A percentile compares a stretch with the other conserved stretches of the same genome.
These are phyloP conservation scores for Eremochloa ophiuroides DNA, from an alignment of 176 grass and related monocot species.

Conservation along the genomic window DNA sequence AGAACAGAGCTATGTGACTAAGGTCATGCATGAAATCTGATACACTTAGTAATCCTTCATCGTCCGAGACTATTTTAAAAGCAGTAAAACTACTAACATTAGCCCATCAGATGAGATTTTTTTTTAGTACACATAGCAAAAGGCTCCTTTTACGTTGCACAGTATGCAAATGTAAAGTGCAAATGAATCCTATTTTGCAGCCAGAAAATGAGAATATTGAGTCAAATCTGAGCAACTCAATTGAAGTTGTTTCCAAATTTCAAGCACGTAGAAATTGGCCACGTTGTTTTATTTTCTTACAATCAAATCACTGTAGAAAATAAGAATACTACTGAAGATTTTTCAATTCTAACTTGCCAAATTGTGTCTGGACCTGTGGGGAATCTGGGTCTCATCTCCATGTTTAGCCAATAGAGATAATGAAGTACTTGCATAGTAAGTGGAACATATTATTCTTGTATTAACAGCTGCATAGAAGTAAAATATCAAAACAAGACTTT, in stretches of 20 bases:
- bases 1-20: conserved; percentile 10
- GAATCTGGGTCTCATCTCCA: conserved; percentile 12
- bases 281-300: conserved; percentile 4
- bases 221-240: conserved; percentile 13
- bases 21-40: conserved; percentile 11
- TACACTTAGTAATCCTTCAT: conserved; percentile 11
- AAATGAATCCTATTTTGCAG: neutral
- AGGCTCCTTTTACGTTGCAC: neutral
- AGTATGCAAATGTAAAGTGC: neutral
- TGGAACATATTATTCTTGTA: conserved; percentile 1
- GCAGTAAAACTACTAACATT: neutral
- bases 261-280: neutral
- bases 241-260: conserved; percentile 10
- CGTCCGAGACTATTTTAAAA: neutral
- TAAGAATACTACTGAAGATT: neutral
- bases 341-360: neutral
- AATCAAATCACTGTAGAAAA: neutral
- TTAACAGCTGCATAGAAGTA: conserved; percentile 9
- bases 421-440: conserved; percentile 9
- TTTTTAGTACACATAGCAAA: neutral
- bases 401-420: conserved; percentile 3
- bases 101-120: neutral
- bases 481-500: conserved; percentile 4
- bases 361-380: neutral
- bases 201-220: neutral